Base-by-base conservation (phyloP, 495 filamentous ascomycete species). In the Penicillium longicatenatum region DNA sequence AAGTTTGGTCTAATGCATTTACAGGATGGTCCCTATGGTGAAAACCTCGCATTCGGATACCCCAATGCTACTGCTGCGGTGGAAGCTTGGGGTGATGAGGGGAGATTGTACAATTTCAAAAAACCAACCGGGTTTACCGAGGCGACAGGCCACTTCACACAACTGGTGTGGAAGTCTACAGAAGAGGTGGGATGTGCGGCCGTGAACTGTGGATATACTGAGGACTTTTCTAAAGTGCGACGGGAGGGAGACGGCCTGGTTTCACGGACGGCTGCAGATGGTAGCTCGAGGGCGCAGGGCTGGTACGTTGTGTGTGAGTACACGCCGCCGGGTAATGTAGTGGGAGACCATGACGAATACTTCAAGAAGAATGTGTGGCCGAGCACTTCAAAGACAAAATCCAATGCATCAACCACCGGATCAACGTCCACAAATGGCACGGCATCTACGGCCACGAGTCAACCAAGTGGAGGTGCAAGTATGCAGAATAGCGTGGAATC, bases 281-380 rank as follows among this genome's bases (percentile, higher is more conserved):
- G 48, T 20, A 55, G 44, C n/a, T 43, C 47, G 4, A 48, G 63
- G 19, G 79, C 79, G 10, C 74, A 78, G 24, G 86, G 88, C 7
- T 92, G 86, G 87, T 90, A 82, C 66, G 75, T 94, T 22, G 89
- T 89, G 16, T 96, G 91, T 71, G 89, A 93, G 75, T 96, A 94
- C 71, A 82, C 69, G 61, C 90, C 88, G 4, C 65, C 76, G 2
- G 91, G 91, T 19, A 95, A 96, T 70, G 79, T 93, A 0, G 67
- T 80, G 2, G 90, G 88, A 55, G 87, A 82, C 0, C 58, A 78
- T 49, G 84, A 86, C 63, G 58, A 63, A 31, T 66, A 57, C 39
- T 73, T 73, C 59, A 66, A 58, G 49, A 44, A 69, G 57, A 79
- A 79, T 65, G 76, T 79, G 30, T 55, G 66, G 62, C 64, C 70